phyloP scores from a whole-genome alignment of 768 basidiomycete species.

The Collybiopsis luxurians region DNA sequence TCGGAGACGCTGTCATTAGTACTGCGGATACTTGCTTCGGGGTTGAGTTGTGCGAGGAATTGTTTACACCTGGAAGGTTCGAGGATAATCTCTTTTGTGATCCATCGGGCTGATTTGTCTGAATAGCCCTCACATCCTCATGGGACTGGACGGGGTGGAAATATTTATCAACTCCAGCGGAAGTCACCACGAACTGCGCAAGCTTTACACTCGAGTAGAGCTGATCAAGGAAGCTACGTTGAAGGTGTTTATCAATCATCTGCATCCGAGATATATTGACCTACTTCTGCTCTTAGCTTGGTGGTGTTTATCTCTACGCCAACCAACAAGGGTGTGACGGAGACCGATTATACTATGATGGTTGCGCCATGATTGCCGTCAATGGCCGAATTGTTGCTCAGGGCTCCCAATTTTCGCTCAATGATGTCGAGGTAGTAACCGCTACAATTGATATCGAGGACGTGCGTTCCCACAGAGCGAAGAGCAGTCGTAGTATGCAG shows the following conservation, averaged over 20 bases:
- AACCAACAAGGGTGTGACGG: constrained; percentile 99
- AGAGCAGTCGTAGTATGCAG: constrained; percentile 86
- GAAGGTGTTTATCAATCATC: constrained; percentile 54
- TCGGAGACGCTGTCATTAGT: constrained; percentile 93
- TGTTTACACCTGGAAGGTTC: constrained; percentile 96
- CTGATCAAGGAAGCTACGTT: constrained; percentile 95
- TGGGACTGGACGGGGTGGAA: constrained; percentile 98
- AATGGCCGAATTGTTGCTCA: constrained; percentile 93
- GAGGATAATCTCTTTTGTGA: constrained; percentile 25
- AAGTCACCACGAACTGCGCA: constrained; percentile 98
- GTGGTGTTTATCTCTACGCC: constrained; percentile 95
- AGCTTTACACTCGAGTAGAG: constrained; percentile 87
- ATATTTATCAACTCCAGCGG: constrained; percentile 99
- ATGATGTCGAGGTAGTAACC: constrained; percentile 94
- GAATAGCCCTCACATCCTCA: constrained; percentile 87
- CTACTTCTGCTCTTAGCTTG: constrained; percentile 53
- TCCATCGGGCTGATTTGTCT: background rate
- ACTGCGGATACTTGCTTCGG: constrained; percentile 96
- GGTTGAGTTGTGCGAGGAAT: constrained; percentile 94
- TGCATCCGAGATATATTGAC: background rate
- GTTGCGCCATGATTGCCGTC: constrained; percentile 92
- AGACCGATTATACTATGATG: constrained; percentile 96
- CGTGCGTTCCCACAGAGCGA: constrained; percentile 85
- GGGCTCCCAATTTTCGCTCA: constrained; percentile 94
- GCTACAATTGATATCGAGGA: constrained; percentile 98